Evolutionary conservation across 2,329 filamentous ascomycete species (phyloP), one percentile per base, ranked within the genome.

Genomic region (Clonostachys sp.): DNA sequence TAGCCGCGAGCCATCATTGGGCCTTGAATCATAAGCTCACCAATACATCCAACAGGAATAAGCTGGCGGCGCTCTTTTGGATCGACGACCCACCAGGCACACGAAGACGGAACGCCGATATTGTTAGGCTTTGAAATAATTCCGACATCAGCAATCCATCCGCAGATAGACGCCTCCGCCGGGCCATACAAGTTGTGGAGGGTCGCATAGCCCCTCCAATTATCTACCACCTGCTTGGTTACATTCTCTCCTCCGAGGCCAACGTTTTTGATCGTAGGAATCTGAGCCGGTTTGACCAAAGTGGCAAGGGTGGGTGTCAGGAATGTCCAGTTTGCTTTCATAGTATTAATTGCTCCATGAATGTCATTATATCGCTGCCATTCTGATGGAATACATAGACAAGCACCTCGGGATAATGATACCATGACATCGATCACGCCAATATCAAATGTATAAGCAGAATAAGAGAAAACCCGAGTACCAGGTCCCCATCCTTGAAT

Each of bases 151-250:
- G 16, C 42, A 30, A 34, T 34, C 44, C 44, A 45, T 35, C 9
- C 44, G 18, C 35, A 40, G 44, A 45, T 40, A 16, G 34, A 40
- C 42, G 58, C 59, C 56, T 73, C 70, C 6, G 68, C 67, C 16
- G 70, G 70, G 0, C 70, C 70, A 48, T 70, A 73, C 1, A 58
- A 65, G 57, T 70, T 66, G 46, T 68, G 49, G 39, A 70, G 53
- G 8, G 41, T 12, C 12, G 30, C 45, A 16, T 42, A 18, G 10
- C 17, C 45, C 12, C 12, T 10, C 55, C 55, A 55, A 1, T 18
- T 44, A 12, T 49, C 39, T 17, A 55, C 8, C 12, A 51, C 35
- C 12, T 51, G 47, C 6, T 44, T 39, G 0, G 50, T 45, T 7
- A 46, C 41, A 12, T 47, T 44, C 35, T 56, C 54, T 4, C 54